Base-by-base conservation (phyloP, 768 basidiomycete species). In the Dioszegia aurantiaca region DNA sequence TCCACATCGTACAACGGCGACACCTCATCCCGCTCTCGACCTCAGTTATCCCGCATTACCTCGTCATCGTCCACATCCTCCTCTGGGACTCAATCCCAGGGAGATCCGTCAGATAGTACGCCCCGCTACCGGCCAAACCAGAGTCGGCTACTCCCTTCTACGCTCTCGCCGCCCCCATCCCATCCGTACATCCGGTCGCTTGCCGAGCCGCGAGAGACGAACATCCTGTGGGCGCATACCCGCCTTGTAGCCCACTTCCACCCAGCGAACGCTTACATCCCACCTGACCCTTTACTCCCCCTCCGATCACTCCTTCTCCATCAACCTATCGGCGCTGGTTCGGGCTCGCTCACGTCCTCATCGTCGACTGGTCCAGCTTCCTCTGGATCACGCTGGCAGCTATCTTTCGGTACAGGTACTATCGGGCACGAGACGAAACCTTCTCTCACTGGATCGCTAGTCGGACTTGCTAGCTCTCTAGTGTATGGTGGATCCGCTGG, bases 271-370 rank as follows among this genome's bases (percentile, higher is more conserved):
- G 28, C 59, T 0, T 71, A 75, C 47, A 77, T 77, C 37, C 75
- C 75, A 0, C 75, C 75, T 11, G 75, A 77, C 40, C 75, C 75
- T 4, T 51, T 77, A 44, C 54, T 77, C 26, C 75, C 75, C 4
- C 69, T 77, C 12, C 64, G 73, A 17, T 64, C 68, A 0, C 49
- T 69, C n/a, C 55, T 77, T 3, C 66, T 77, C 0, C 75, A 73
- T 54, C 73, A 74, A 55, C 75, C 73, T 2, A 62, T 77, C 24
- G 75, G 75, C 11, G 75, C 75, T 3, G 73, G 73, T 8, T 40
- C 51, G 8, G 51, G 51, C 37, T 63, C 68, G 1, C 64, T 75
- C 3, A 47, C 45, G 26, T 33, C 61, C 11, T 44, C 66, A 10
- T 28, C 57, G 0, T 53, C 67, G 28, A 42, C 43, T 33, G 33